Percentiles rank a stretch among this genome's conserved stretches.
These are phyloP conservation scores for Microsporum audouinii DNA, from an alignment of 2,329 filamentous ascomycete species.

Conservation along the genomic window DNA sequence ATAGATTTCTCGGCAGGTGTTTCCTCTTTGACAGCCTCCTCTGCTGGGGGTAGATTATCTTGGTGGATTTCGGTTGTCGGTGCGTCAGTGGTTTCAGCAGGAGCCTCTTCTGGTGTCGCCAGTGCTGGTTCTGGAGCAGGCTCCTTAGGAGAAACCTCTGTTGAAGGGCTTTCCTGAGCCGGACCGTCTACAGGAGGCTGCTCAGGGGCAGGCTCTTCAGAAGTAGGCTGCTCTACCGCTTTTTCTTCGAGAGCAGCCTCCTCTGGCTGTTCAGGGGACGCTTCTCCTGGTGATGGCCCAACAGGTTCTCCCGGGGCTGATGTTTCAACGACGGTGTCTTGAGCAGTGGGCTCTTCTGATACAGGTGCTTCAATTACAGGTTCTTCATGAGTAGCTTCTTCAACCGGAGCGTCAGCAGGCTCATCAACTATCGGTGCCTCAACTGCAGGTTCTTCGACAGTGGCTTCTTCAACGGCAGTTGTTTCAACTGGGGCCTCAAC, in stretches of 20 bases:
- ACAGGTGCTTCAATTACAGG: conserved; percentile 8
- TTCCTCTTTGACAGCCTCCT: background rate
- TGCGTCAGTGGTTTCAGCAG: background rate
- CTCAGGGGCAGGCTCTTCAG: no score
- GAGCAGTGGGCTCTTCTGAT: conserved; percentile 7
- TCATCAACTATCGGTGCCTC: background rate
- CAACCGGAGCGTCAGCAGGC: background rate
- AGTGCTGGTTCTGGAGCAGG: background rate
- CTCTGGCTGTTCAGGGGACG: no score
- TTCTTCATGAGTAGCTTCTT: conserved; percentile 10
- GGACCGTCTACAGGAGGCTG: no score
- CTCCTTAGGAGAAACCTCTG: no score
- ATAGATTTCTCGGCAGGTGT: background rate
- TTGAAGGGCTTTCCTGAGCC: no score
- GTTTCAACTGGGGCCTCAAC: background rate
- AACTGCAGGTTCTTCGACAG: background rate
- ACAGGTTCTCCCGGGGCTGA: background rate
- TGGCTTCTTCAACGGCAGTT: background rate
- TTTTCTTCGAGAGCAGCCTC: no score
- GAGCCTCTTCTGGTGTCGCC: conserved; percentile 10
- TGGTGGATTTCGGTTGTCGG: background rate
- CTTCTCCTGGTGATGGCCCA: no score
- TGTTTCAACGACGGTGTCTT: conserved; percentile 4
- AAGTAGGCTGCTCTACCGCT: no score
- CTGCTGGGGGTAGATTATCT: background rate